Conservation (phyloP, 441 rosid genomes). For the Pelargonium australe region DNA sequence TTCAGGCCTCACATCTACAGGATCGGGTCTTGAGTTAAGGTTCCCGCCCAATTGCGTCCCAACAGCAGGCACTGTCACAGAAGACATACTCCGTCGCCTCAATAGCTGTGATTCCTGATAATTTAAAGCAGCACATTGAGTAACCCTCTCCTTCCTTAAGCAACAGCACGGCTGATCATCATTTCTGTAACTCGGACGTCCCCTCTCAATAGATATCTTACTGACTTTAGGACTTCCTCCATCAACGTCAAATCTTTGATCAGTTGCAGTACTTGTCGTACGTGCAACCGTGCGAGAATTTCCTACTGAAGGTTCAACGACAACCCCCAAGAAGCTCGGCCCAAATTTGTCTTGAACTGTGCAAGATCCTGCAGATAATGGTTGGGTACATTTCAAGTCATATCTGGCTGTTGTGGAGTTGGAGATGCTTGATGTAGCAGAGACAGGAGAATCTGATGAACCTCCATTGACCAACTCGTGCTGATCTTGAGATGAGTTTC, state of each 20-base stretch:
- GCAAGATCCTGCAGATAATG: conserved; percentile 29
- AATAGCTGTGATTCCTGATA: conserved; percentile 51
- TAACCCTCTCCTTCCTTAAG: conserved; percentile 61
- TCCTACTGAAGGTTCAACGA: conserved; percentile 29
- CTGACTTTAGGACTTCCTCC: conserved; percentile 31
- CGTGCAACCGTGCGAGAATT: conserved; percentile 31
- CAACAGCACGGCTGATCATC: conserved; percentile 76
- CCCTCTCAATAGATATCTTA: conserved; percentile 41
- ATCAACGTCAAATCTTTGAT: conserved; percentile 22
- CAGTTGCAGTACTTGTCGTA: conserved; percentile 22
- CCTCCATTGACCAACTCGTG: conserved; percentile 53
- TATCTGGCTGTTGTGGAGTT: conserved; percentile 41
- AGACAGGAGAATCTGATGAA: conserved; percentile 73
- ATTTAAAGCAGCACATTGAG: conserved; percentile 36
- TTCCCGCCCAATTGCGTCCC: conserved; percentile 27
- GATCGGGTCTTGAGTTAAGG: conserved; percentile 20
- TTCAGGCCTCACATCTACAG: conserved; percentile 33
- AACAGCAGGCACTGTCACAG: conserved; percentile 30
- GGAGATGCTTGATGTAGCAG: conserved; percentile 61
- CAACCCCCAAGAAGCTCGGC: conserved; percentile 28
- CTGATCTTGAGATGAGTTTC: conserved; percentile 71
- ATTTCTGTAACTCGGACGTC: conserved; percentile 37
- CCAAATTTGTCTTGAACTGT: conserved; percentile 31
- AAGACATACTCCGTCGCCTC: conserved; percentile 44
- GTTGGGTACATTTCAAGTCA: conserved; percentile 32